Base-by-base conservation (phyloP, 2,329 filamentous ascomycete species). In the Clonostachys solani region DNA sequence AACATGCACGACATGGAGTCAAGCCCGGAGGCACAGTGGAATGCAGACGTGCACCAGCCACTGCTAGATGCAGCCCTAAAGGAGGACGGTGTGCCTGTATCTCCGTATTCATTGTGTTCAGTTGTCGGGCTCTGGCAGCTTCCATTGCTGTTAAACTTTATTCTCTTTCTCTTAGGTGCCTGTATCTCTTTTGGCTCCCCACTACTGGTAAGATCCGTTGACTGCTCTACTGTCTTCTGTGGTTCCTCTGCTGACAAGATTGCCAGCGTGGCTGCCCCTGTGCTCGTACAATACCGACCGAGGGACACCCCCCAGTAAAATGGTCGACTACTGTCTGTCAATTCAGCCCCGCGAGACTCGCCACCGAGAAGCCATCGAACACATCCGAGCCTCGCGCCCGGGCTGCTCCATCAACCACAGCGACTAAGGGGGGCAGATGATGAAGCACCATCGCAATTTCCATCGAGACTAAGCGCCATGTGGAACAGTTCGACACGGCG, bases 381-480 rank as follows among this genome's bases (percentile, higher is more conserved):
- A 40, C 18, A 13, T 47, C 16, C 15, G n/a, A 16, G 33, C 23
- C 15, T 18, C n/a, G 34, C 47, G 48, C 33, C 49, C 49, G 12
- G 50, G 42, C 15, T 41, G 48, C 19, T 54, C 52, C 18, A 55
- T 56, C 38, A 54, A 56, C 38, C 52, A 56, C 45, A 54, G 44
- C 34, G 10, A 10, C 10, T 10, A n/a, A 36, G 34, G 34, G n/a
- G 34, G 34, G 34, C 34, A 36, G 10, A 36, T 10, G 10, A 36
- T 36, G 34, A 10, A 10, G 34, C 34, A n/a, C n/a, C 34, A 36
- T 56, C 18, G 51, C 50, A 13, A 43, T 56, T 19, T 54, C 51
- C 9, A 47, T 56, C 43, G 49, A 52, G 50, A 55, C 53, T 35
- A 56, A 56, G 47, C 49, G 49, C 46, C 48, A 49, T 19, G 44